phyloP scores from a whole-genome alignment of 306 rosid species.

The Mimosa bimucronata region DNA sequence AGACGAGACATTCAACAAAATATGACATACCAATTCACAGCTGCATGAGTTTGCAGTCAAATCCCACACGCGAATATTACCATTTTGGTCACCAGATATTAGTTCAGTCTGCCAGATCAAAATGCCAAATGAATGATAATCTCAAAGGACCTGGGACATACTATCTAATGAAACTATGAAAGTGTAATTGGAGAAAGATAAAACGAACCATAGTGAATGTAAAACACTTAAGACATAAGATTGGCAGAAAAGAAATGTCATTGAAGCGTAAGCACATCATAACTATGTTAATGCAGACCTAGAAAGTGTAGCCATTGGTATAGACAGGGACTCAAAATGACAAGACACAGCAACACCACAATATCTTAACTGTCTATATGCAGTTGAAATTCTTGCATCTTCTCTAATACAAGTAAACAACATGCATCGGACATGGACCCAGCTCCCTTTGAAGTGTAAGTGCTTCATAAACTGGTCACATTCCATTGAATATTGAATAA shows the following conservation, averaged over 20 bases:
- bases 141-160: slow-evolving; percentile 8
- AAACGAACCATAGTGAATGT: slow-evolving; percentile 2
- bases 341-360: neutral
- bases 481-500: neutral
- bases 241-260: slow-evolving; percentile 25
- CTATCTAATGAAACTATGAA: slow-evolving; percentile 17
- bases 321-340: neutral
- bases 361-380: neutral
- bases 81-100: slow-evolving; percentile 98
- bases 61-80: slow-evolving; percentile 99
- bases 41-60: slow-evolving; percentile 99
- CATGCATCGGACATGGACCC: neutral
- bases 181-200: slow-evolving; percentile 23
- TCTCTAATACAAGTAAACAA: neutral
- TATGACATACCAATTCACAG: slow-evolving; percentile 82
- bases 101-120: slow-evolving; percentile 81
- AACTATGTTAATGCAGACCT: neutral
- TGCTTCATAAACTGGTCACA: neutral
- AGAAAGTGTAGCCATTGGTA: neutral
- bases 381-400: neutral
- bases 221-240: slow-evolving; percentile 30
- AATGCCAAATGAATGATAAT: slow-evolving; percentile 34
- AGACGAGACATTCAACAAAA: slow-evolving; percentile 10
- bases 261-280: neutral
- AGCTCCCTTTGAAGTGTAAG: neutral